Conservation (phyloP, 2,329 filamentous ascomycete genomes). For the Stagonosporopsis vannaccii region DNA sequence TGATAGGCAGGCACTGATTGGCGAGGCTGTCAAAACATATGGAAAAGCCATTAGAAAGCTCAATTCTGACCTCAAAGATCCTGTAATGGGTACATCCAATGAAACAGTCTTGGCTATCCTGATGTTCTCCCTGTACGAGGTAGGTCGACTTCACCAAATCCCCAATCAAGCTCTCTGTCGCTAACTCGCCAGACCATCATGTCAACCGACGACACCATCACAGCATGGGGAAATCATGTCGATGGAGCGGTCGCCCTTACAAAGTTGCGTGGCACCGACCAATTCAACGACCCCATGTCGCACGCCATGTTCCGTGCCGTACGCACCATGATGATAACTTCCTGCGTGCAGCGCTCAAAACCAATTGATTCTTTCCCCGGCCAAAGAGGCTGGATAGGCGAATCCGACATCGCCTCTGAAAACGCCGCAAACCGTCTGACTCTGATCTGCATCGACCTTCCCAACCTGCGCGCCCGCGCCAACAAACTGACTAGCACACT, state of each 20-base stretch:
- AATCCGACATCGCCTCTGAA: slow-evolving; percentile 41
- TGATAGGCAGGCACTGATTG: slow-evolving; percentile 41
- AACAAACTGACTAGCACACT: slow-evolving; percentile 38
- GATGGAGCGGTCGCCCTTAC: slow-evolving; percentile 51
- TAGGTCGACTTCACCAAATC: slow-evolving; percentile 28
- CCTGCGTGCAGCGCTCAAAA: slow-evolving; percentile 49
- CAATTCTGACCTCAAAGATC: slow-evolving; percentile 48
- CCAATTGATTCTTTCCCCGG: slow-evolving; percentile 50
- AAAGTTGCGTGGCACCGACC: slow-evolving; percentile 49
- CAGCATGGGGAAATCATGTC: slow-evolving; percentile 51
- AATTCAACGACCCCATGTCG: slow-evolving; percentile 48
- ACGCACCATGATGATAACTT: slow-evolving; percentile 52
- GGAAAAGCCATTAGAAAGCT: slow-evolving; percentile 49
- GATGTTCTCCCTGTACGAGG: slow-evolving; percentile 53
- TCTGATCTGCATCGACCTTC: slow-evolving; percentile 50
- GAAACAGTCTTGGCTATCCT: slow-evolving; percentile 51
- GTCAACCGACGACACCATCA: slow-evolving; percentile 47
- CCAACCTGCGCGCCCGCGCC: slow-evolving; percentile 46
- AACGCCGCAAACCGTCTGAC: slow-evolving; percentile 52
- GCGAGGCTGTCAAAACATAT: slow-evolving; percentile 46
- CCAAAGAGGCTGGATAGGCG: slow-evolving; percentile 44
- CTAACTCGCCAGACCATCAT: slow-evolving; percentile 43
- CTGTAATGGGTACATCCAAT: slow-evolving; percentile 45
- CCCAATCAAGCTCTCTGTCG: background rate
- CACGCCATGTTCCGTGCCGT: slow-evolving; percentile 51